phyloP scores from a whole-genome alignment of 306 rosid genomes.

The Potentilla sterilis region DNA sequence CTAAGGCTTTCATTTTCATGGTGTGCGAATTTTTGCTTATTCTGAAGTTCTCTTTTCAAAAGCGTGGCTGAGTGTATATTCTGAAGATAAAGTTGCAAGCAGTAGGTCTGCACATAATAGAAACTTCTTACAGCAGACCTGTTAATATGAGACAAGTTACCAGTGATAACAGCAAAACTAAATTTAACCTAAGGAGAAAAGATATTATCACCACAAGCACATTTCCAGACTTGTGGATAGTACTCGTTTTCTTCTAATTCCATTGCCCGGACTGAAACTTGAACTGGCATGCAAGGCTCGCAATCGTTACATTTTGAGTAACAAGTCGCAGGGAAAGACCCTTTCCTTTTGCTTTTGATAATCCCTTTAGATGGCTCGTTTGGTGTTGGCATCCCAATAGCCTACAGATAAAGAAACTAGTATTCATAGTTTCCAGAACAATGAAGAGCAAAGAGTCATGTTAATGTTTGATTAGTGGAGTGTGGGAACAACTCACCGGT shows the following conservation, averaged over 20 bases:
- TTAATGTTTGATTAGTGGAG: neutral
- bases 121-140: neutral
- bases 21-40: neutral
- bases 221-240: slow-evolving; percentile 65
- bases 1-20: neutral
- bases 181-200: slow-evolving; percentile 40
- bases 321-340: slow-evolving; percentile 54
- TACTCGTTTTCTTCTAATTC: slow-evolving; percentile 39
- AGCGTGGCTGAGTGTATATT: neutral
- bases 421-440: neutral
- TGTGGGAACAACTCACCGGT: slow-evolving; percentile 28
- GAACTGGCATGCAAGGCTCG: slow-evolving; percentile 58
- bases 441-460: neutral
- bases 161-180: neutral
- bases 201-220: slow-evolving; percentile 46
- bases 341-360: slow-evolving; percentile 15
- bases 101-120: neutral
- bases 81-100: neutral
- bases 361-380: slow-evolving; percentile 2
- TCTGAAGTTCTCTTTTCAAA: neutral
- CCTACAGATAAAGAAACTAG: slow-evolving; percentile 24
- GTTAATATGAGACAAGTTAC: neutral
- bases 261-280: slow-evolving; percentile 46
- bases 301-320: slow-evolving; percentile 52
- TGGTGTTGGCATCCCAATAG: slow-evolving; percentile 1